Conservation (phyloP, 2,329 filamentous ascomycete genomes). For the Parafenestella ontariensis region DNA sequence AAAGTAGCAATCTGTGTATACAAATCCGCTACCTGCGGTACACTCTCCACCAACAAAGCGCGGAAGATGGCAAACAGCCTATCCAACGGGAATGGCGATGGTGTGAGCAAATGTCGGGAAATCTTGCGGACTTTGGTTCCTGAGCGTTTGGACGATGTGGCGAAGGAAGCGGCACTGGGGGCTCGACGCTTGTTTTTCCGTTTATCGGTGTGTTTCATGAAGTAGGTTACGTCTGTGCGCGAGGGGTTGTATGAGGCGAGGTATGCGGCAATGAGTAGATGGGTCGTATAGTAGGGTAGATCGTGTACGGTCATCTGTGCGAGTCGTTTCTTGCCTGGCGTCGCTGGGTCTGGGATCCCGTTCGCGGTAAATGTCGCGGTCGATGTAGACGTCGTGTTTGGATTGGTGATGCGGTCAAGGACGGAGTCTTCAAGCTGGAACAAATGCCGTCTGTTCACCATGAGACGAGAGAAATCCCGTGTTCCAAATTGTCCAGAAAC, state of each 20-base stretch:
- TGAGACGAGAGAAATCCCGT: conserved; percentile 82
- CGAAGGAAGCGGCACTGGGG: conserved; percentile 22
- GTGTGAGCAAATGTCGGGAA: conserved; percentile 76
- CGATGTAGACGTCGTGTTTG: not conserved
- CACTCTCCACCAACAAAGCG: conserved; percentile 62
- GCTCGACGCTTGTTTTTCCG: conserved; percentile 55
- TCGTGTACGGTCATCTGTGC: conserved; percentile 49
- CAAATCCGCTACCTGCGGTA: conserved; percentile 56
- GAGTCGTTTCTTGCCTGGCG: conserved; percentile 21
- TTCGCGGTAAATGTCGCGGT: not conserved
- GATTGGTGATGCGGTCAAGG: conserved; percentile 64
- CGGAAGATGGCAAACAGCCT: conserved; percentile 79
- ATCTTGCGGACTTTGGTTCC: conserved; percentile 71
- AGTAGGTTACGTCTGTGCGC: conserved; percentile 75
- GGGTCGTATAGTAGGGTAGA: conserved; percentile 74
- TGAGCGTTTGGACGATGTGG: conserved; percentile 14
- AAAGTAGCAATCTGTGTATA: conserved; percentile 71
- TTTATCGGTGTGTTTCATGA: conserved; percentile 71
- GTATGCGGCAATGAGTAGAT: conserved; percentile 78
- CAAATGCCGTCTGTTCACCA: conserved; percentile 72
- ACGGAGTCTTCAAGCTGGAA: conserved; percentile 78
- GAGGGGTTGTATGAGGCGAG: conserved; percentile 81
- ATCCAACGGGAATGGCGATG: conserved; percentile 79
- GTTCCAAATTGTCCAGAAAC: conserved; percentile 74
- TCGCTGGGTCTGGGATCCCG: conserved; percentile 3